Conservation (phyloP, 148 eudicot genomes). For the Amaranthus palmeri region DNA sequence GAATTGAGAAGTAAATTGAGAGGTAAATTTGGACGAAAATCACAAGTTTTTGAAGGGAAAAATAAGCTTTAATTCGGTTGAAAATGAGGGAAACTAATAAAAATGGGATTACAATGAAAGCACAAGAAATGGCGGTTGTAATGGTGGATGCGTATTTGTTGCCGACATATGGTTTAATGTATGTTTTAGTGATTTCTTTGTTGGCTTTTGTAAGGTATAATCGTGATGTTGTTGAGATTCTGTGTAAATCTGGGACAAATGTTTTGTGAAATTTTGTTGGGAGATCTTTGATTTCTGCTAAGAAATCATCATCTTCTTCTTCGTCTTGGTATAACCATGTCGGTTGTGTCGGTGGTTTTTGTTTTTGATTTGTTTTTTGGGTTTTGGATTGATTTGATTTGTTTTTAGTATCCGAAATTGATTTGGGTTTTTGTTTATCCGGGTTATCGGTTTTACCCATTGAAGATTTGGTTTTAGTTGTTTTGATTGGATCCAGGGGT, state of each 20-base stretch:
- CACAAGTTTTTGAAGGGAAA: constrained; percentile 67
- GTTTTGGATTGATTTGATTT: not conserved
- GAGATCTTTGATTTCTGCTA: constrained; percentile 61
- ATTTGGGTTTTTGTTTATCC: constrained; percentile 11
- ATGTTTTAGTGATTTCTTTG: constrained; percentile 56
- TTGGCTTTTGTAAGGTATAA: constrained; percentile 51
- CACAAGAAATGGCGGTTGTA: constrained; percentile 50
- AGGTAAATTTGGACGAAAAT: constrained; percentile 80
- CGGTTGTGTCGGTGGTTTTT: constrained; percentile 18
- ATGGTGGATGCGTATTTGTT: constrained; percentile 54
- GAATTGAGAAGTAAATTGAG: constrained; percentile 69
- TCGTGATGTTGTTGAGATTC: constrained; percentile 60
- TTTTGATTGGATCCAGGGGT: constrained; percentile 45
- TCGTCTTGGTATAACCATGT: constrained; percentile 33
- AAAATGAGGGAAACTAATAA: constrained; percentile 65
- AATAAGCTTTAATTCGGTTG: constrained; percentile 61
- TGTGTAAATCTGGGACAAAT: constrained; percentile 75
- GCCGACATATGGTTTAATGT: constrained; percentile 78
- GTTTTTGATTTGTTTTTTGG: constrained; percentile 9
- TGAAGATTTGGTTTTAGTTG: constrained; percentile 40
- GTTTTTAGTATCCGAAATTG: not conserved
- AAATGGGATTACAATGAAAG: constrained; percentile 63
- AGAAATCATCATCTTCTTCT: constrained; percentile 51
- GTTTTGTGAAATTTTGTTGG: constrained; percentile 71
- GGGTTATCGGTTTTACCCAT: constrained; percentile 1